phyloP scores from a whole-genome alignment of 2,329 filamentous ascomycete species.

The Exserohilum rostratum region DNA sequence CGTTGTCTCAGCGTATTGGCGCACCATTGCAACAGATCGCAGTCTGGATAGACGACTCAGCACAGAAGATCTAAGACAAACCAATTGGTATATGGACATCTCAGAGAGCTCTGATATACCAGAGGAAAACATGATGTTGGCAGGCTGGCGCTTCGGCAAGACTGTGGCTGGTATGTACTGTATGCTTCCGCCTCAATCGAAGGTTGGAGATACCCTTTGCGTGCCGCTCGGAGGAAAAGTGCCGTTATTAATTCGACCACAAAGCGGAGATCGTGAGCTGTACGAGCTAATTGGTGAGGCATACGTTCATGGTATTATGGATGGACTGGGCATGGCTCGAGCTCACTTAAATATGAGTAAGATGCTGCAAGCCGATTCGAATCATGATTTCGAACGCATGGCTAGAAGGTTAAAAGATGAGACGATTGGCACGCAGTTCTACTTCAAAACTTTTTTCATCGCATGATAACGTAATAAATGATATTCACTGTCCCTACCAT shows the following conservation, averaged over 20 bases:
- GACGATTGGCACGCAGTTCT: neutral
- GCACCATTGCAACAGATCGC: neutral
- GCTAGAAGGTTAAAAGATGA: neutral
- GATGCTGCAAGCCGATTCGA: neutral
- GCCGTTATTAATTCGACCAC: neutral
- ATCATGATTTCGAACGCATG: neutral
- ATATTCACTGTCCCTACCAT: neutral
- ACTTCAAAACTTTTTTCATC: neutral
- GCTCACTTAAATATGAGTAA: neutral
- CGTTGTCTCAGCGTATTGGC: neutral
- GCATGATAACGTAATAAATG: neutral
- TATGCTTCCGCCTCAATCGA: neutral
- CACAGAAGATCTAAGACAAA: neutral
- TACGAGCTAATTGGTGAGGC: neutral
- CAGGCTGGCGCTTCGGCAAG: neutral
- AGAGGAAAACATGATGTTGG: neutral
- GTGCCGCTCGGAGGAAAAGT: neutral
- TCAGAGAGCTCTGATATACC: neutral
- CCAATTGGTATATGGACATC: neutral
- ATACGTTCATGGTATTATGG: neutral
- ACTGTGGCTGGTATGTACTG: neutral
- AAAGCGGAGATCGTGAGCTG: neutral
- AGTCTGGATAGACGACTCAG: neutral
- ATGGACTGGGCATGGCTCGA: neutral
- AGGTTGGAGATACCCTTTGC: neutral